Base-by-base conservation (phyloP, 2,329 filamentous ascomycete species). In the Fusarium vanettenii region DNA sequence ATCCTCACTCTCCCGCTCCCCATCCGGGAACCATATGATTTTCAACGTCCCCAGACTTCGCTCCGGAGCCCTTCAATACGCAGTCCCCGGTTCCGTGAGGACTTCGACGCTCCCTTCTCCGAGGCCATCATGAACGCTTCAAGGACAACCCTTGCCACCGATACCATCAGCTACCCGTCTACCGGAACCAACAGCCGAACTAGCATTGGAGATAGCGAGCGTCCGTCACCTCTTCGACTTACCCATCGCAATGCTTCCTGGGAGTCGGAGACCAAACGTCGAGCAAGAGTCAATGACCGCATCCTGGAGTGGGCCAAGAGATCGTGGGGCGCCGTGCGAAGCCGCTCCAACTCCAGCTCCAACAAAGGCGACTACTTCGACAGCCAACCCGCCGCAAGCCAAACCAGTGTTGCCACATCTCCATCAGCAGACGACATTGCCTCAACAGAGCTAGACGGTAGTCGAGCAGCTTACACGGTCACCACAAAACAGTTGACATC, bases 101-200 rank as follows among this genome's bases (percentile, higher is more conserved):
- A 84, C 64, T 84, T 84, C 67, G 79, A 84, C 67, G 82, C 82
- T 2, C 82, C 82, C 18, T 84, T 84, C 70, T 84, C 80, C 39
- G 79, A 81, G 70, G 79, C 78, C 9, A 76, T 84, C 33, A 70
- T 82, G 70, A 81, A 82, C 62, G 77, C 79, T 52, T 81, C 80
- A 1, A 73, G 72, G 35, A 79, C 78, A 20, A 80, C 80, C 3
- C 73, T 79, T 31, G 70, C 78, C 25, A 80, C 78, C 48, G 76
- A 79, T 27, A 67, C 56, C 57, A 78, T 78, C 65, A 78, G 74
- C 60, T 80, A 75, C 16, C 76, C 80, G 43, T 79, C 74, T 11
- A 73, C 76, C 20, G 64, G 65, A 52, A 69, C 71, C 33, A 67
- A 67, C 20, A 73, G 67, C 29, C 78, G 80, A 18, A 73, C 75